Percentiles rank a stretch among this genome's conserved stretches.
Conservation (phyloP, 1,284 basidiomycete species). For the Apiotrichum mycotoxinovorans region DNA sequence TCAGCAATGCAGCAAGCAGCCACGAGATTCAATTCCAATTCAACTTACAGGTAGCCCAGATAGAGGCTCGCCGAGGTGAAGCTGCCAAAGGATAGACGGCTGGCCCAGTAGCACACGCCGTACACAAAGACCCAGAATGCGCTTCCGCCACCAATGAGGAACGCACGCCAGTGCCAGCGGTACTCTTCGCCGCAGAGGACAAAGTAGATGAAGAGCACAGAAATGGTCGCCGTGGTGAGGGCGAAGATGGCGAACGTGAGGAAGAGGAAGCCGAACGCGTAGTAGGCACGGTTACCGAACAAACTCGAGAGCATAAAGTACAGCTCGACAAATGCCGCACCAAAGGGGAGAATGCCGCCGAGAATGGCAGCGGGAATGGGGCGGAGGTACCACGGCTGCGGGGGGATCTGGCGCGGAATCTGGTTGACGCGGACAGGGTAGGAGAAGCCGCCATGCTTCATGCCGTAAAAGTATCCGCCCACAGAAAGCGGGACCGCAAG, state of each 20-base stretch:
- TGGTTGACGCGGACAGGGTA: constrained; percentile 86
- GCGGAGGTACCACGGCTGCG: constrained; percentile 73
- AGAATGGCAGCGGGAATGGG: constrained; percentile 76
- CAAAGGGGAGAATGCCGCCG: constrained; percentile 88
- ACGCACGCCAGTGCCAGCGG: constrained; percentile 95
- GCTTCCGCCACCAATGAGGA: constrained; percentile 89
- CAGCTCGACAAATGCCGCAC: constrained; percentile 91
- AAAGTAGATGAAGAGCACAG: constrained; percentile 89
- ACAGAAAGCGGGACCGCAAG: constrained; percentile 75
- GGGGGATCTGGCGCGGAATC: constrained; percentile 88
- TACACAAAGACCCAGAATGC: constrained; percentile 89
- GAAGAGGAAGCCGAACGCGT: constrained; percentile 92
- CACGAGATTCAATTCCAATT: neutral
- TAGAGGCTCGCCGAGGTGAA: constrained; percentile 81
- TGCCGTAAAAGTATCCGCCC: constrained; percentile 64
- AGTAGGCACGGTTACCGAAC: constrained; percentile 90
- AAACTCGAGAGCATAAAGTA: constrained; percentile 91
- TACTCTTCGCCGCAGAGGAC: constrained; percentile 94
- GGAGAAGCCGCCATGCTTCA: constrained; percentile 70
- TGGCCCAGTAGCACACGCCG: constrained; percentile 70
- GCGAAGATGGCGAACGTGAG: constrained; percentile 80
- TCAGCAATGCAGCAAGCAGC: neutral
- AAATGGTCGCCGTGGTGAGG: constrained; percentile 83
- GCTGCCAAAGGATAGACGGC: constrained; percentile 76
- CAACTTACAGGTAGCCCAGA: constrained; percentile 72